These are phyloP conservation scores for Pascua guehoae DNA, from an alignment of 1,284 basidiomycete species.

Conservation along the genomic window DNA sequence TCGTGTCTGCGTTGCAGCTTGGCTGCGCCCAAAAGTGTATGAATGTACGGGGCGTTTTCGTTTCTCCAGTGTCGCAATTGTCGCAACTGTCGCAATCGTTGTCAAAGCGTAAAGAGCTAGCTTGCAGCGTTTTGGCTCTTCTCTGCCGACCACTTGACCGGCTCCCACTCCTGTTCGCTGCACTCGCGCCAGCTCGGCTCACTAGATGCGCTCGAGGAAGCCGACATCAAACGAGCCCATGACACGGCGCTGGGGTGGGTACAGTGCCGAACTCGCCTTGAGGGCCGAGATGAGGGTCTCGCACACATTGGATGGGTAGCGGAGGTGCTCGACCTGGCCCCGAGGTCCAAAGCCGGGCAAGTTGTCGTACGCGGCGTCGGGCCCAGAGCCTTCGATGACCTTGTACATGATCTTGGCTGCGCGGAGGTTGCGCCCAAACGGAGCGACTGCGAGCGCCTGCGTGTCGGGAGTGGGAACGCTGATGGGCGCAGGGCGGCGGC, in stretches of 20 bases:
- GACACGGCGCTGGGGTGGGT: conserved; percentile 26
- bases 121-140: no score
- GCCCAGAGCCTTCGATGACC: conserved; percentile 14
- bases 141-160: no score
- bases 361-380: conserved; percentile 3
- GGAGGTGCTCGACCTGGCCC: conserved; percentile 33
- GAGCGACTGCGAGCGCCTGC: no score
- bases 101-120: no score
- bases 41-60: no score
- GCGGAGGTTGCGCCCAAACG: conserved; percentile 12
- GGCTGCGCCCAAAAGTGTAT: no score
- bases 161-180: not conserved
- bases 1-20: no score
- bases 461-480: no score
- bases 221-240: conserved; percentile 41
- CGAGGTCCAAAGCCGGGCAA: conserved; percentile 7
- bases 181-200: not conserved
- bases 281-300: conserved; percentile 26
- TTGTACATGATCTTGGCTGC: conserved; percentile 41
- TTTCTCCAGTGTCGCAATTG: no score
- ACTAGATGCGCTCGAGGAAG: conserved; percentile 32
- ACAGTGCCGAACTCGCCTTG: conserved; percentile 28
- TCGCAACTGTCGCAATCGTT: no score
- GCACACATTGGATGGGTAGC: conserved; percentile 34
- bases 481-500: no score